Base-by-base conservation (phyloP, 176 grass and related monocot species). In the Ananas comosus region DNA sequence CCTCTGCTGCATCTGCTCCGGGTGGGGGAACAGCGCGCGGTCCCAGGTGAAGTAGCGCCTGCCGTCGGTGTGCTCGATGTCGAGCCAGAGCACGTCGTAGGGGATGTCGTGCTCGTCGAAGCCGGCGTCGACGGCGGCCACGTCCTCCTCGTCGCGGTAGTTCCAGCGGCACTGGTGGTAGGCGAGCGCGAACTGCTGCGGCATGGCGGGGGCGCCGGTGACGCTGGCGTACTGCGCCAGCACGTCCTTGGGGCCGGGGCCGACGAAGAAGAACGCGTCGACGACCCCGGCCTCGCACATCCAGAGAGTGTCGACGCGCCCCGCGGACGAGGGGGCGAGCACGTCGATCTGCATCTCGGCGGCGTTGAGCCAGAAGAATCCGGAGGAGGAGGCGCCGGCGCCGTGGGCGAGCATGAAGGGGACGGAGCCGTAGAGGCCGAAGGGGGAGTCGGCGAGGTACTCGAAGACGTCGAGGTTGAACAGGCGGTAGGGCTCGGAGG, bases 331-430 rank as follows among this genome's bases (percentile, higher is more conserved):
- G 1, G 88, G 86, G 51, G 88, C 92, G 49, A 96, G 88, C 52
- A 96, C 86, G 63, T 96, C 92, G 47, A 96, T 92, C 80, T 96
- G 92, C 92, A 96, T 96, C 81, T 96, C 92, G 0, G 92, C 92
- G 11, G 92, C 85, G 65, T 96, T 96, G 18, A 91, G 83, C 92
- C 92, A 96, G 85, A 96, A 96, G 79, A 96, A 91, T 10, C 92
- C 92, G n/a, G 92, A 96, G 1, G 81, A 72, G 50, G 64, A 66
- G 12, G 70, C 10, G 2, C 76, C 24, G 50, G 64, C 12, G 28
- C 92, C 86, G 17, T 96, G 92, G 9, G 81, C 87, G 49, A 96
- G 87, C 88, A 96, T 96, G 79, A 91, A 96, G 12, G 92, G 92
- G 51, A 96, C 91, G 27, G 92, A 96, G 1, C 92, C 92, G 48